Evolutionary conservation across 2,329 filamentous ascomycete genomes (phyloP).

Genomic region (Cladophialophora immunda): DNA sequence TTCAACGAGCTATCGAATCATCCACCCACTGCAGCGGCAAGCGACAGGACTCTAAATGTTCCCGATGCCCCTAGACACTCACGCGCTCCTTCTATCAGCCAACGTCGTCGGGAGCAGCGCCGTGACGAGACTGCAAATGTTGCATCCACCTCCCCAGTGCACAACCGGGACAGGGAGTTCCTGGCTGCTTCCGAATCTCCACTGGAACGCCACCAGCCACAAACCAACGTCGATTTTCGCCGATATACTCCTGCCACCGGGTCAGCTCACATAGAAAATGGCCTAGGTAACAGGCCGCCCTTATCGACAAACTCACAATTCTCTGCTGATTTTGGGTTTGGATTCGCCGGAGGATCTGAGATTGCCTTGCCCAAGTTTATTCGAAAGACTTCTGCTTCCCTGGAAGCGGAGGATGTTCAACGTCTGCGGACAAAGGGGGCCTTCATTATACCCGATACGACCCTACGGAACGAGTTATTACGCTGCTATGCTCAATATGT

Average conservation of each 20-base stretch:
- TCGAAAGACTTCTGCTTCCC: conserved; percentile 77
- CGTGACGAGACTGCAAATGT: not conserved
- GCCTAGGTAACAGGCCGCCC: too few relatives aligned
- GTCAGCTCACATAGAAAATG: not conserved
- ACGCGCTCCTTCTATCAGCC: not conserved
- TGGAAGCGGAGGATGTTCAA: conserved; percentile 81
- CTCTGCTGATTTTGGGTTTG: not conserved
- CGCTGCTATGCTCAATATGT: conserved; percentile 88
- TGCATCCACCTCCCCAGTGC: too few relatives aligned
- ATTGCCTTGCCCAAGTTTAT: conserved; percentile 73
- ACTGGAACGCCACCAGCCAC: not conserved
- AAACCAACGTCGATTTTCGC: not conserved
- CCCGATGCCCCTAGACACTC: not conserved
- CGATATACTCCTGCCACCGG: not conserved
- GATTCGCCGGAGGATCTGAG: conserved; percentile 51
- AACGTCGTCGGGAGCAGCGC: not conserved
- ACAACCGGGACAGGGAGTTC: not conserved
- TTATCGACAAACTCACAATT: not conserved
- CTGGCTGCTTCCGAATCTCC: not conserved
- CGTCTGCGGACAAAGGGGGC: conserved; percentile 88
- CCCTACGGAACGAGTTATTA: conserved; percentile 82
- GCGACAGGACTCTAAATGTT: not conserved
- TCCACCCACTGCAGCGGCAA: not conserved
- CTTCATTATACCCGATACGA: conserved; percentile 74
- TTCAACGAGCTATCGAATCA: not conserved